Conservation (phyloP, 345 rosid genomes). For the Schrenkiella parvula region DNA sequence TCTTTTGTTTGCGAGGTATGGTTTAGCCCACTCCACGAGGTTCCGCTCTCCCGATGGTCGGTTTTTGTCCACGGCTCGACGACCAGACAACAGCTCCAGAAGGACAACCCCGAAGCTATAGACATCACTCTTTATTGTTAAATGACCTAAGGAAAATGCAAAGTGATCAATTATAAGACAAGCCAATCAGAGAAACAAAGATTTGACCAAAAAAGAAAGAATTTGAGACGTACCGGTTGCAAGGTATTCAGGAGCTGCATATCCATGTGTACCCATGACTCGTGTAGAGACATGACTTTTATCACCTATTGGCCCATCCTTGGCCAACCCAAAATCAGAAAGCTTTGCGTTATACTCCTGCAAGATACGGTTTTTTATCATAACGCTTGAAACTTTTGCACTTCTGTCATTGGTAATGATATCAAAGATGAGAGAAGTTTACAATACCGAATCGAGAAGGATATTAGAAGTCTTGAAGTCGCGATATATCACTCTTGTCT, state of each 20-base stretch:
- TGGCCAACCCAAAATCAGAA: slow-evolving; percentile 93
- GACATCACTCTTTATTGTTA: slow-evolving; percentile 92
- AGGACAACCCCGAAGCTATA: slow-evolving; percentile 95
- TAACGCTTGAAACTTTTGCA: background rate
- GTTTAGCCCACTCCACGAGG: slow-evolving; percentile 90
- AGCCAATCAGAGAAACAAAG: slow-evolving; percentile 38
- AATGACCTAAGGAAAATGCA: slow-evolving; percentile 54
- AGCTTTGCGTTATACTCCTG: slow-evolving; percentile 78
- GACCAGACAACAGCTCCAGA: slow-evolving; percentile 85
- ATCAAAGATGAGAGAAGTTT: slow-evolving; percentile 3
- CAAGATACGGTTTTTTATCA: background rate
- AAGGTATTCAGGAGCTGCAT: slow-evolving; percentile 95
- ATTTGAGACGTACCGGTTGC: slow-evolving; percentile 57
- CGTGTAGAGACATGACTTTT: slow-evolving; percentile 88
- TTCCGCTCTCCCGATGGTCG: slow-evolving; percentile 86
- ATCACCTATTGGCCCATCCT: slow-evolving; percentile 89
- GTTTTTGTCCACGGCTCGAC: slow-evolving; percentile 96
- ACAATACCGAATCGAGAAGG: slow-evolving; percentile 84
- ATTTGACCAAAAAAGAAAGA: background rate
- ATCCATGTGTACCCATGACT: slow-evolving; percentile 88
- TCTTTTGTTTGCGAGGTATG: slow-evolving; percentile 77
- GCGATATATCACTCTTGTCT: slow-evolving; percentile 89
- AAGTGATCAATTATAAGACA: slow-evolving; percentile 41
- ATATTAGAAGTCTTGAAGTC: slow-evolving; percentile 98
- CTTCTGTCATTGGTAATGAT: background rate